Evolutionary conservation across 2,329 filamentous ascomycete genomes (phyloP).

Genomic region (Sphaerulina musiva): DNA sequence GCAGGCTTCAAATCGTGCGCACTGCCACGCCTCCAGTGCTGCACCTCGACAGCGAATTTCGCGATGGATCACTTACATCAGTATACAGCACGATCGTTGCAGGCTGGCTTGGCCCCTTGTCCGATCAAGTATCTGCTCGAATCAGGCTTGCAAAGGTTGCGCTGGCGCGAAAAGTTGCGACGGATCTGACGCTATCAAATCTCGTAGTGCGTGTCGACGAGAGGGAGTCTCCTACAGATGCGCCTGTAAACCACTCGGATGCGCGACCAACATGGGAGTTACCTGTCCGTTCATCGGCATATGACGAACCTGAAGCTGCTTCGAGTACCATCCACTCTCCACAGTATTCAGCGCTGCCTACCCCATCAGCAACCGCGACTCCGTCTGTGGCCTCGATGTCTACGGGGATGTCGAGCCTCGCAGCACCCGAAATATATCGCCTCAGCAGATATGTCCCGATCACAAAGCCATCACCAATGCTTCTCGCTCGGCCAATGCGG

Average conservation of each 20-base stretch:
- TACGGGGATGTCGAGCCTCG: conserved; percentile 23
- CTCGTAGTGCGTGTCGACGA: conserved; percentile 16
- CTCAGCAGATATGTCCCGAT: conserved; percentile 36
- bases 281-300: conserved; percentile 11
- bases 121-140: conserved; percentile 22
- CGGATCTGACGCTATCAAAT: conserved; percentile 36
- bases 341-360: conserved; percentile 23
- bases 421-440: conserved; percentile 29
- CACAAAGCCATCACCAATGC: conserved; percentile 21
- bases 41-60: background rate
- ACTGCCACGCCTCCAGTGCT: background rate
- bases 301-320: background rate
- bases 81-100: conserved; percentile 25
- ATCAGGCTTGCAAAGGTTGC: conserved; percentile 31
- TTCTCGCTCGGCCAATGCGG: conserved; percentile 31
- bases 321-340: conserved; percentile 6
- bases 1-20: background rate
- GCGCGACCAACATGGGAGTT: conserved; percentile 10
- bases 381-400: conserved; percentile 28
- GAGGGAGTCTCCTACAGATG: background rate
- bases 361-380: conserved; percentile 29
- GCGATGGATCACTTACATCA: background rate
- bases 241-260: background rate
- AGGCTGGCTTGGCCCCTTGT: conserved; percentile 24
- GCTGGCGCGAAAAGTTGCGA: conserved; percentile 28